Evolutionary conservation across 2,329 filamentous ascomycete species (phyloP).

Genomic region (Chaetomiaceae sp.): DNA sequence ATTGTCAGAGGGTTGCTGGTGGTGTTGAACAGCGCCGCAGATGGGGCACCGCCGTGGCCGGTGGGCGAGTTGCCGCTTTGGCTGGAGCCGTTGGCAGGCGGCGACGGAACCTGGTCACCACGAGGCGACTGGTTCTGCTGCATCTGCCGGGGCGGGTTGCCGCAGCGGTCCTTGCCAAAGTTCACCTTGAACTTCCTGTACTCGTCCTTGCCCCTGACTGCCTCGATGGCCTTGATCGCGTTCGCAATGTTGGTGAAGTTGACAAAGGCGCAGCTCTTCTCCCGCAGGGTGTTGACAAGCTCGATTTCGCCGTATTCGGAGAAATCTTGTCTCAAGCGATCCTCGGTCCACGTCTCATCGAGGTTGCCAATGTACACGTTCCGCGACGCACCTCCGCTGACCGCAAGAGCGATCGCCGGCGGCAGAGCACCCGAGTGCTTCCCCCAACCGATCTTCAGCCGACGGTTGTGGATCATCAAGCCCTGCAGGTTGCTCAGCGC

Average conservation of each 20-base stretch:
- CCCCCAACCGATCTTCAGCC: constrained; percentile 98
- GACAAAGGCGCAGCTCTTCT: constrained; percentile 99
- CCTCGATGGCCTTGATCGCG: constrained; percentile 98
- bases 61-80: constrained; percentile 56
- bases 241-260: constrained; percentile 99
- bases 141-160: constrained; percentile 88
- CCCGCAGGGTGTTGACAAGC: constrained; percentile 88
- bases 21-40: constrained; percentile 72
- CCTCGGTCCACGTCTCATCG: constrained; percentile 95
- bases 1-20: constrained; percentile 87
- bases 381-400: constrained; percentile 93
- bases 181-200: constrained; percentile 99
- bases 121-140: constrained; percentile 64
- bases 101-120: constrained; percentile 56
- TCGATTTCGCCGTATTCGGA: constrained; percentile 97
- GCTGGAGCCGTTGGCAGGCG: constrained; percentile 55
- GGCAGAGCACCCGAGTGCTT: constrained; percentile 97
- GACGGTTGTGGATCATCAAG: constrained; percentile 97
- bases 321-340: constrained; percentile 92
- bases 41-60: constrained; percentile 49
- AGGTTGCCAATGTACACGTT: constrained; percentile 98
- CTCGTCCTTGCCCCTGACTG: constrained; percentile 87
- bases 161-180: constrained; percentile 97
- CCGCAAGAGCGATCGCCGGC: constrained; percentile 90
- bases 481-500: constrained; percentile 96